phyloP scores from a whole-genome alignment of 2,329 filamentous ascomycete species.

The Alternaria atra region DNA sequence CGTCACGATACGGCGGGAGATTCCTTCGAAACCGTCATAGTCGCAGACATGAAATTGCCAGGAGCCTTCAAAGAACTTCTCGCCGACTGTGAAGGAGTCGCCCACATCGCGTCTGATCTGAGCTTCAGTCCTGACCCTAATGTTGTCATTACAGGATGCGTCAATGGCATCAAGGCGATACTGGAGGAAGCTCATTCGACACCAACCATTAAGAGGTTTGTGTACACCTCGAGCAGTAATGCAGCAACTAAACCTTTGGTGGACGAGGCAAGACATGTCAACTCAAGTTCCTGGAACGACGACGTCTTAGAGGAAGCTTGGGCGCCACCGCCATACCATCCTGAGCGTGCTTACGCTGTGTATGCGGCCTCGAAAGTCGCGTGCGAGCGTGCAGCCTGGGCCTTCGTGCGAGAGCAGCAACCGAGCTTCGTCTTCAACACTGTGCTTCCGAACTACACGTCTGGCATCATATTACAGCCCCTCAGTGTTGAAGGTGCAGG shows the following conservation, averaged over 20 bases:
- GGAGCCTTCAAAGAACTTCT: not conserved
- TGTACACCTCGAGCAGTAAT: not conserved
- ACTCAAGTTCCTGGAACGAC: not conserved
- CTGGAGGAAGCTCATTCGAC: not conserved
- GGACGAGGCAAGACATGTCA: not conserved
- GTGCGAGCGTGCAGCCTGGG: constrained; percentile 56
- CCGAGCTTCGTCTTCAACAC: constrained; percentile 55
- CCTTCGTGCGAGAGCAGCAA: constrained; percentile 52
- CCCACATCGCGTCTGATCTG: not conserved
- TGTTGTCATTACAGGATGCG: not conserved
- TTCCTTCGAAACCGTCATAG: not conserved
- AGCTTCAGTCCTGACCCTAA: not conserved
- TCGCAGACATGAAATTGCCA: not conserved
- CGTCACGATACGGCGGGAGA: not conserved
- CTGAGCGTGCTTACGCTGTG: constrained; percentile 37
- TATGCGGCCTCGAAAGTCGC: constrained; percentile 58
- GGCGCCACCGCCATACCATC: constrained; percentile 37
- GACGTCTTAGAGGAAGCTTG: constrained; percentile 24
- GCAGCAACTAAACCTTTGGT: not conserved
- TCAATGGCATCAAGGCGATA: not conserved
- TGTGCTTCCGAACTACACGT: constrained; percentile 29
- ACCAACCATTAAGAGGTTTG: not conserved
- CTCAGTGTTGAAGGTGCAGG: not conserved
- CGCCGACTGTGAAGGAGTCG: not conserved
- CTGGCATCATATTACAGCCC: not conserved